A percentile compares a stretch with the other conserved stretches of the same genome.
Evolutionary conservation across 108 stramenopile genomes (phyloP).

Genomic region (Cyclotella cryptica): DNA sequence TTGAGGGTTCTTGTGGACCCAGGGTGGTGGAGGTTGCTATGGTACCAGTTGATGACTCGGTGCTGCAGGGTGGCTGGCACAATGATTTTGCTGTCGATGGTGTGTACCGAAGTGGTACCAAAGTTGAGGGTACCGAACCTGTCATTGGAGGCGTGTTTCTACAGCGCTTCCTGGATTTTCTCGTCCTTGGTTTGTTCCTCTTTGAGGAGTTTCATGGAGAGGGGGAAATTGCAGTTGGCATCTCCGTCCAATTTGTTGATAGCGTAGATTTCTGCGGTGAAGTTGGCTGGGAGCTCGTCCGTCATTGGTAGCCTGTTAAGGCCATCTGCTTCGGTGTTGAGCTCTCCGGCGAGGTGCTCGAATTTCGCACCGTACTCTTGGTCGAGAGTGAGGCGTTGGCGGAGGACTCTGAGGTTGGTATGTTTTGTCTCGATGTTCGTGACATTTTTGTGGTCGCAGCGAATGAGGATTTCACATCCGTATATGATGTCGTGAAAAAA

Average conservation of each 20-base stretch:
- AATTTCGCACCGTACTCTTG: conserved; percentile 1
- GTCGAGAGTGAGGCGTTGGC: conserved; percentile 5
- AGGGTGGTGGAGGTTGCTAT: conserved; percentile 20
- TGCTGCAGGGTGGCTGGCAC: conserved; percentile 7
- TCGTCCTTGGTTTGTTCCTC: conserved; percentile 1
- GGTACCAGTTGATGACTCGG: conserved; percentile 27
- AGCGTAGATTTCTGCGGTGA: background rate
- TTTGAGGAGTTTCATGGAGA: conserved; percentile 13
- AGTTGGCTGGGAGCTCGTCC: background rate
- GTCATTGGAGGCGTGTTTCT: too few relatives aligned
- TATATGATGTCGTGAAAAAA: conserved; percentile 16
- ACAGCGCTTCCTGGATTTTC: background rate
- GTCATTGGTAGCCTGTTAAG: conserved; percentile 17
- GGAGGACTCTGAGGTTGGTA: background rate
- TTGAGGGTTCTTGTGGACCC: conserved; percentile 15
- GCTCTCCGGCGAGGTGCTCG: conserved; percentile 2
- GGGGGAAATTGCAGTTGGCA: background rate
- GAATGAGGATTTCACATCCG: conserved; percentile 18
- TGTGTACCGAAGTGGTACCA: too few relatives aligned
- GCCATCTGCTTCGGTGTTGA: conserved; percentile 21
- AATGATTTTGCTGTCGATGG: conserved; percentile 7
- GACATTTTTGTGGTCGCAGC: conserved; percentile 19
- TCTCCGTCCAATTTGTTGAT: conserved; percentile 2
- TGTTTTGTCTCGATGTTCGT: background rate
- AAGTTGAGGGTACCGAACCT: too few relatives aligned